Evolutionary conservation across 257 asterid genomes (phyloP), one percentile per base, ranked within the genome.

Genomic region (Ilex asprella): DNA sequence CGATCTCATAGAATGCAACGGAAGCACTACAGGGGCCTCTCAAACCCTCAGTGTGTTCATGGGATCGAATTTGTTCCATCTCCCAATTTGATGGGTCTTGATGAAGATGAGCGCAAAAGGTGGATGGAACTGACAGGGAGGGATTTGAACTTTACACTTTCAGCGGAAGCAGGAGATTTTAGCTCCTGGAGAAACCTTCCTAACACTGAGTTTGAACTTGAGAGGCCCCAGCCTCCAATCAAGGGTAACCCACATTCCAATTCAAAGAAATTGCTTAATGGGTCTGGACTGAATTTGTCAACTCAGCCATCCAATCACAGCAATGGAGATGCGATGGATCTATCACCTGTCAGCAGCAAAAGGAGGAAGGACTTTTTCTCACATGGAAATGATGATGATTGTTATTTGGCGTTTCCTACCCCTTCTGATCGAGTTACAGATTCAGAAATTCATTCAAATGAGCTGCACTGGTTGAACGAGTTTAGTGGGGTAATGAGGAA

Each of bases 1-100:
- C 90, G 98, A 43, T 88, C 98, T 32, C 98, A 91, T 70, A 78
- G 91, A 63, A 91, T 91, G 98, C 98, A 91, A 47, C 52, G 98
- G 73, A 91, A 91, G 66, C 98, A 91, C 56, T 91, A 91, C 59
- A 65, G 98, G 71, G 98, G 98, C 16, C 86, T 91, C 10, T 91
- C 98, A 0, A 91, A 91, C 68, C 98, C 98, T 10, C 98, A 91
- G 73, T 91, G 98, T 70, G 88, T 86, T 68, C 95, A 91, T 21
- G 98, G 98, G 12, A 87, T 91, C 2, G 96, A 91, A 74, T 74
- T 88, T 6, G 92, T 86, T 43, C 63, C 85, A 0, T 72, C 95
- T 14, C 98, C 98, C 2, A 81, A 72, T 70, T 82, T 91, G 5
- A 6, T 30, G 78, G 68, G 21, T 60, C 82, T 88, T 50, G 86